Conservation (phyloP, 2,329 filamentous ascomycete species). For the Aureobasidium sp. region DNA sequence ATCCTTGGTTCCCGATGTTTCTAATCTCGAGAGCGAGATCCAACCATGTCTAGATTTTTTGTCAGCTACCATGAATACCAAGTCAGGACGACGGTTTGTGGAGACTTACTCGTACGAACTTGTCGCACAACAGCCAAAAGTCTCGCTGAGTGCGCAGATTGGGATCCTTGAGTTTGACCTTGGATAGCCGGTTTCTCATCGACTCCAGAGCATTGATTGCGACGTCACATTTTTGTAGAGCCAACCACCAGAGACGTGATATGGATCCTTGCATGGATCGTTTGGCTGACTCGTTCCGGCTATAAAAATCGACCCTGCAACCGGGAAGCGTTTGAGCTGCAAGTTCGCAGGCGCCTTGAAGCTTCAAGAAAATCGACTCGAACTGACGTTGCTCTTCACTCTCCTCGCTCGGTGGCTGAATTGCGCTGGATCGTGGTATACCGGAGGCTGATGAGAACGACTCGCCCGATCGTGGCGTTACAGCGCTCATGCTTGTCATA, state of each 20-base stretch:
- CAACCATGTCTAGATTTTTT: slow-evolving; percentile 52
- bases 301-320: slow-evolving; percentile 60
- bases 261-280: slow-evolving; percentile 28
- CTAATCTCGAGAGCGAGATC: slow-evolving; percentile 58
- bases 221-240: slow-evolving; percentile 64
- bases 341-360: slow-evolving; percentile 66
- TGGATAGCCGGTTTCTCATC: slow-evolving; percentile 64
- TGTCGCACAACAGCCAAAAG: slow-evolving; percentile 65
- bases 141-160: slow-evolving; percentile 59
- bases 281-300: slow-evolving; percentile 55
- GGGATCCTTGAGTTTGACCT: slow-evolving; percentile 79
- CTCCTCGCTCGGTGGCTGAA: slow-evolving; percentile 40
- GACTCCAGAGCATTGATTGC: slow-evolving; percentile 67
- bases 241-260: slow-evolving; percentile 59
- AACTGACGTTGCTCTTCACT: slow-evolving; percentile 74
- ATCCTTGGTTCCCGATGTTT: slow-evolving; percentile 29
- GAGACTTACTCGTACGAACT: slow-evolving; percentile 52
- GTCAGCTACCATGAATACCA: slow-evolving; percentile 11
- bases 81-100: not conserved
- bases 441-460: slow-evolving; percentile 52
- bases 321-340: slow-evolving; percentile 65
- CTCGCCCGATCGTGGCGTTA: slow-evolving; percentile 74
- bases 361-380: slow-evolving; percentile 71
- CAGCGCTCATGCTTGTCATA: slow-evolving; percentile 40
- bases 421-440: slow-evolving; percentile 40